A percentile compares a stretch with the other conserved stretches of the same genome.
Evolutionary conservation across 2,329 filamentous ascomycete genomes (phyloP).

Genomic region (Xylogone sp.): DNA sequence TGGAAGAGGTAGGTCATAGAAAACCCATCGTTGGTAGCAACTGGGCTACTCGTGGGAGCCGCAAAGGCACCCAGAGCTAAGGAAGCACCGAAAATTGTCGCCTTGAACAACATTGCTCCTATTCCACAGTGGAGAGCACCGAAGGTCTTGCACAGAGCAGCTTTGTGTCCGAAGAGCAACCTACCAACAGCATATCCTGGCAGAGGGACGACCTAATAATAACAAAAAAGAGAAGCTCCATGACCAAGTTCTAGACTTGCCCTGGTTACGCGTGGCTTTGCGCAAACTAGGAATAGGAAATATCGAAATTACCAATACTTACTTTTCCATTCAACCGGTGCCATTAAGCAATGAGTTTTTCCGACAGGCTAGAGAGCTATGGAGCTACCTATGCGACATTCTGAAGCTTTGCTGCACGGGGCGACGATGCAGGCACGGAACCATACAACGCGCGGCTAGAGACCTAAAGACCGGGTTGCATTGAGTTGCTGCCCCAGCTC

Average conservation of each 20-base stretch:
- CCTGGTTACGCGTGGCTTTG: background rate
- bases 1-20: slow-evolving; percentile 49
- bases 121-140: background rate
- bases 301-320: background rate
- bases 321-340: background rate
- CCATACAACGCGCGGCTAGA: no score
- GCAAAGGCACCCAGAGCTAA: background rate
- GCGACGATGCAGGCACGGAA: no score
- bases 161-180: no score
- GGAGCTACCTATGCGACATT: background rate
- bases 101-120: background rate
- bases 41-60: background rate
- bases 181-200: no score
- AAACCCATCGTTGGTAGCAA: background rate
- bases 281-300: background rate
- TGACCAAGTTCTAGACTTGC: background rate
- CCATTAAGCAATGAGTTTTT: background rate
- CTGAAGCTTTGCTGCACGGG: background rate
- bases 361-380: background rate
- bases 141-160: background rate
- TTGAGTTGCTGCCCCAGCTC: no score
- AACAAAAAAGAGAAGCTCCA: background rate
- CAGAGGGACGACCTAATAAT: no score
- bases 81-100: background rate
- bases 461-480: no score